Evolutionary conservation across 176 grass and related monocot genomes (phyloP), one percentile per base, ranked within the genome.

Genomic region (Avena eriantha): DNA sequence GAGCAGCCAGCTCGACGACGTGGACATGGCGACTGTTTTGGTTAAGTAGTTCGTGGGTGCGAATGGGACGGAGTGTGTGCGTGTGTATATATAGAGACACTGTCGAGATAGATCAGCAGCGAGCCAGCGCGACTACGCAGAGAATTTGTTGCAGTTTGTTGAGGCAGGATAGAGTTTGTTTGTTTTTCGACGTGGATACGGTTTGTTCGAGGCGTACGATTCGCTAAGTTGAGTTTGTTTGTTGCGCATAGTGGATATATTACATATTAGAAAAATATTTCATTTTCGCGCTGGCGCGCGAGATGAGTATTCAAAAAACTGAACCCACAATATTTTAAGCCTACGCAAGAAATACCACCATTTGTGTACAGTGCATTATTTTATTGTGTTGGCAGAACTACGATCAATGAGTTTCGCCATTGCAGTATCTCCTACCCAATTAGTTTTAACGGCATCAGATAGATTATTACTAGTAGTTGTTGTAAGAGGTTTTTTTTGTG

Each of bases 101-200:
- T 1, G 46, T 49, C 13, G 73, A 76, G 45, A 15, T 31, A 26
- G 46, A 76, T 17, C 46, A 76, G 46, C 21, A 23, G 24, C 13
- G 24, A 31, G 61, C 26, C 19, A 10, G 22, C 72, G 46, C 72
- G 46, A 75, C 24, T 9, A 18, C 15, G 47, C 14, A 50, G 73
- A 8, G 15, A 49, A 31, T 76, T 18, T 51, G 23, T 76, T 76
- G 73, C 24, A 43, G 69, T 72, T 46, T 72, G 5, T 72, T 72
- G 72, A 74, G 45, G 45, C 31, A 49, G 73, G 73, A 76, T 76
- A 51, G 73, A 45, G 73, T 51, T 76, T 49, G 22, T 74, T 74
- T 74, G 39, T 48, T 48, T 47, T 73, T 47, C 21, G 45, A 74
- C 71, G 71, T 26, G 13, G 71, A 26, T 74, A 74, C 4, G 45